Base-by-base conservation (phyloP, 176 grass and related monocot species). In the Cymbopogon citratus region DNA sequence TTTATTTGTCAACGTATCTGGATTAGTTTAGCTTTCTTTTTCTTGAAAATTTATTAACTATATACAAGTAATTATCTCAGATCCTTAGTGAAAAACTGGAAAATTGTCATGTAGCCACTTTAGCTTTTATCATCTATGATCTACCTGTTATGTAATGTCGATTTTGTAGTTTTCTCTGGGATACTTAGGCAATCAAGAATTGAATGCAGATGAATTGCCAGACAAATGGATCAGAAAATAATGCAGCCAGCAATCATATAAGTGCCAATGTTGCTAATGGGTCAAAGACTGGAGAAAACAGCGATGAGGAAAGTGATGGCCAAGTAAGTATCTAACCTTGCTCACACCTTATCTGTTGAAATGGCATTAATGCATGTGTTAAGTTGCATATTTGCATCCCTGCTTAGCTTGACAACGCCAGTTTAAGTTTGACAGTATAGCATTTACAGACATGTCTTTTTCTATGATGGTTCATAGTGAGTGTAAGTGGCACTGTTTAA, bases 241-340 rank as follows among this genome's bases (percentile, higher is more conserved):
- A 91, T 79, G 89, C 76, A 29, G 91, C 83, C 62, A 96, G 87
- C 87, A 96, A 96, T 85, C 87, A 88, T 86, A 46, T 95, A 74
- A 99, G 91, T 85, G 86, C 65, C 43, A 93, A 93, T 82, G 78
- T 60, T 72, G 92, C 28, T 73, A 78, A 78, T 78, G 91, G 80
- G 71, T 91, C 88, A 43, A 86, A 90, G 71, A 88, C 76, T 57
- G 90, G 88, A 52, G 91, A 95, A 79, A 90, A 81, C 80, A 90
- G 87, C 7, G 76, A 90, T 15, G 76, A 87, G 14, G 87, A 77
- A 69, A 89, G 89, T 92, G 91, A 91, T 76, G 85, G 54, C 84
- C 89, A 93, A 87, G 97, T 99, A 85, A 90, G 88, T 74, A 69
- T 69, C 11, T 70, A 49, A 49, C 11, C 6, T 78, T 33, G 23